Evolutionary conservation across 495 filamentous ascomycete species (phyloP), one percentile per base, ranked within the genome.

Genomic region (Aspergillus bridgeri): DNA sequence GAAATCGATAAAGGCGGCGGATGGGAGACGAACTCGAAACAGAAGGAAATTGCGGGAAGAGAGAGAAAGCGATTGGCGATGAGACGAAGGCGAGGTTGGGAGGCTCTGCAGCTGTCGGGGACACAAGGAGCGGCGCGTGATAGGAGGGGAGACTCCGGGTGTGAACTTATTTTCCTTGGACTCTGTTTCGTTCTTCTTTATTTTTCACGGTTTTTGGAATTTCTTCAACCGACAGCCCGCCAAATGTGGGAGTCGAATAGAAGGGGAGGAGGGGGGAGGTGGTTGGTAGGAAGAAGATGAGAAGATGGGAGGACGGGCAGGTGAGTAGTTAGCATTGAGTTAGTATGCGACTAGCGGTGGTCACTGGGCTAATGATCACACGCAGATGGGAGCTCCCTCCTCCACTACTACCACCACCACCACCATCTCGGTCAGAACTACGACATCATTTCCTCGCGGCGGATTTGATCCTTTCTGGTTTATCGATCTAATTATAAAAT

Each of bases 71-170:
- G 54, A 56, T 53, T 64, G 58, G 60, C 47, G 63, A 60, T 51
- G 45, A 54, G 22, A 55, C 42, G 25, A 45, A 54, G 56, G 42
- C 20, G 48, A 15, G 54, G 61, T 60, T 53, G 60, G 53, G 52
- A 55, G 59, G 62, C 58, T 59, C 48, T 62, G 58, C 62, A 58
- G 53, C 51, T 50, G 19, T 38, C 46, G 56, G 56, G 49, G 52
- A 42, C 27, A 56, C 53, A 57, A 53, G 33, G 42, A 38, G 44
- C 48, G 56, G 42, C 55, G 61, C 58, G 64, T 54, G 59, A 51
- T 57, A 46, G 53, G 56, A 67, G 55, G 60, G 53, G 44, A n/a
- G 38, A 47, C 33, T 29, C 29, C 27, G 38, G 46, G 22, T 19
- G 53, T 42, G 19, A 43, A 54, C 53, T 44, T 48, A 38, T 20